Conservation (phyloP, 352 stramenopile species). For the Phytophthora nicotianae region DNA sequence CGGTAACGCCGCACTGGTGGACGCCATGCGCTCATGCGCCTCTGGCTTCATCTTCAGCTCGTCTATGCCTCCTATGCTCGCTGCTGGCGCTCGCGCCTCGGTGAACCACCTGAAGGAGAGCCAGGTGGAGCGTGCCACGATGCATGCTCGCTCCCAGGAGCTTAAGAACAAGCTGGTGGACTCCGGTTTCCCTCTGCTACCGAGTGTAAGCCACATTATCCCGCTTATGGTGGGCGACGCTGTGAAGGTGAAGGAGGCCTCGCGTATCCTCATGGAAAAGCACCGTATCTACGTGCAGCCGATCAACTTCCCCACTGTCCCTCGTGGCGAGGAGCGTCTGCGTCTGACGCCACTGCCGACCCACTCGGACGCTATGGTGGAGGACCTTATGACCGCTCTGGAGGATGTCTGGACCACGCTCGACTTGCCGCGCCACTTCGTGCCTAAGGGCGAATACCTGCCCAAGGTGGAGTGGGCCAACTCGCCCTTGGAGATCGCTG, state of each 20-base stretch:
- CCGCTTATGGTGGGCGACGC: constrained; percentile 89
- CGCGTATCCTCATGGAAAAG: constrained; percentile 90
- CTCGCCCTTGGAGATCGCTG: constrained; percentile 44
- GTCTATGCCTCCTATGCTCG: constrained; percentile 87
- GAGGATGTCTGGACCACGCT: constrained; percentile 90
- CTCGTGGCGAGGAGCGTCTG: constrained; percentile 88
- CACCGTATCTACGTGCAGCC: constrained; percentile 92
- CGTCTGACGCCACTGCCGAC: constrained; percentile 86
- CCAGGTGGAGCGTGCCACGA: constrained; percentile 75
- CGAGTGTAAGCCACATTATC: constrained; percentile 90
- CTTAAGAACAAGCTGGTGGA: constrained; percentile 87
- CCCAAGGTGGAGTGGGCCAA: constrained; percentile 86
- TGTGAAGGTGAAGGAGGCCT: constrained; percentile 89
- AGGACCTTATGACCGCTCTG: constrained; percentile 80
- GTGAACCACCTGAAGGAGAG: constrained; percentile 87
- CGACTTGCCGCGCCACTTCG: constrained; percentile 72
- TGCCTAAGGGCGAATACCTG: constrained; percentile 68
- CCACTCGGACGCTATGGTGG: constrained; percentile 90
- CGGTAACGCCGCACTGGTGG: constrained; percentile 78
- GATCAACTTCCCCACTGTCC: constrained; percentile 93
- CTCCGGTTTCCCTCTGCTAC: constrained; percentile 84
- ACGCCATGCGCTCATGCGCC: constrained; percentile 88
- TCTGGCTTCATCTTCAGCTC: constrained; percentile 93
- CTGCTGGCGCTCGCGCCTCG: constrained; percentile 78
- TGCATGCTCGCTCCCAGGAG: constrained; percentile 86